phyloP scores from a whole-genome alignment of 768 basidiomycete genomes.

The Amanita subjunquillea region DNA sequence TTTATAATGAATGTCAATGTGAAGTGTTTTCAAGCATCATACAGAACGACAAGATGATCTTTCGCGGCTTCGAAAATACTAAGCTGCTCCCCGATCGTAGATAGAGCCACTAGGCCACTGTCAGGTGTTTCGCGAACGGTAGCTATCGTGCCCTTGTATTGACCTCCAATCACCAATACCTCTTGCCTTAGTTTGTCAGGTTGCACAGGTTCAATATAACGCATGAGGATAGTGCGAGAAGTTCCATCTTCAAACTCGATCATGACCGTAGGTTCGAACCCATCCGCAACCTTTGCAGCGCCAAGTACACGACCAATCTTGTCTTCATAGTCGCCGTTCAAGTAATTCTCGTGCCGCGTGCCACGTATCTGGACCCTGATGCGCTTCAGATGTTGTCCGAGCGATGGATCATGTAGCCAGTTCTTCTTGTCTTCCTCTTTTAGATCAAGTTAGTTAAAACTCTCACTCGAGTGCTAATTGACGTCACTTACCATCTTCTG shows the following conservation, averaged over 20 bases:
- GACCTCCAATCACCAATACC: constrained; percentile 39
- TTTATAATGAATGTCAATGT: neutral
- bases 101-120: constrained; percentile 23
- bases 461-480: neutral
- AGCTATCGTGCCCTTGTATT: constrained; percentile 31
- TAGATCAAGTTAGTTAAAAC: constrained; percentile 4
- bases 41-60: constrained; percentile 23
- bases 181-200: constrained; percentile 28
- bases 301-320: constrained; percentile 20
- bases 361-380: constrained; percentile 29
- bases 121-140: constrained; percentile 30
- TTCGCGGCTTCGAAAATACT: constrained; percentile 25
- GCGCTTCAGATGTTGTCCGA: constrained; percentile 20
- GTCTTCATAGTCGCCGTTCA: constrained; percentile 26
- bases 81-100: constrained; percentile 20
- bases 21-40: constrained; percentile 3
- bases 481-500: constrained; percentile 2
- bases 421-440: constrained; percentile 22
- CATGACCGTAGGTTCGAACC: constrained; percentile 27
- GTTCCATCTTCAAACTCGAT: constrained; percentile 19
- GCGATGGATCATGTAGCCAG: constrained; percentile 30
- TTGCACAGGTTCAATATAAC: constrained; percentile 19
- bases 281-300: constrained; percentile 18
- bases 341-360: constrained; percentile 22
- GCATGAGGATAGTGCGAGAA: constrained; percentile 16